Conservation (phyloP, 2,329 filamentous ascomycete genomes). For the Penicillium sp. region DNA sequence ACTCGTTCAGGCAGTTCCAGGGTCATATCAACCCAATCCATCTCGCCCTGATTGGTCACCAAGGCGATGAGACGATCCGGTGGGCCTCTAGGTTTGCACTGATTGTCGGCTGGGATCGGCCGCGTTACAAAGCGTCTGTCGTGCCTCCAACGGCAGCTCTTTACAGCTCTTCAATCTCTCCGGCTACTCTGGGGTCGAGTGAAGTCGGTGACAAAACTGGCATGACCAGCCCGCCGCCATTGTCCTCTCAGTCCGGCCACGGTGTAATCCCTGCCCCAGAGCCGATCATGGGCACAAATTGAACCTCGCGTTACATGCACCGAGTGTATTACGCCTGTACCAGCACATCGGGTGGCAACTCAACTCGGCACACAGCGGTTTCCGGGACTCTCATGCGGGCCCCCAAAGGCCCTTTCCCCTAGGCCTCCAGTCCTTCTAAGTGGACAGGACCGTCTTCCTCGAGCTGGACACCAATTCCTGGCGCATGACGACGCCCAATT, state of each 20-base stretch:
- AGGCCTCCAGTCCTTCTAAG: neutral
- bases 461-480: slow-evolving; percentile 11
- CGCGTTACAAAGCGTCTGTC: slow-evolving; percentile 17
- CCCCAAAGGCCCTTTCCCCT: too few relatives aligned
- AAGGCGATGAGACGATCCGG: slow-evolving; percentile 18
- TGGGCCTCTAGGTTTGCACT: slow-evolving; percentile 16
- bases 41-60: slow-evolving; percentile 10
- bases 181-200: slow-evolving; percentile 17
- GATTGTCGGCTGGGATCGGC: slow-evolving; percentile 14
- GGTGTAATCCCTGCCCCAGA: too few relatives aligned
- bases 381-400: neutral
- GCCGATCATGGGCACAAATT: too few relatives aligned
- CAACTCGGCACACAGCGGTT: slow-evolving; percentile 1
- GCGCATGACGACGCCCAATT: neutral
- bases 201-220: too few relatives aligned
- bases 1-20: slow-evolving; percentile 13
- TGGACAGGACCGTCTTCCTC: slow-evolving; percentile 9
- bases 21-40: neutral
- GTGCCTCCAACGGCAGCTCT: slow-evolving; percentile 3
- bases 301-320: too few relatives aligned
- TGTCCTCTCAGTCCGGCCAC: too few relatives aligned
- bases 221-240: too few relatives aligned
- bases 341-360: slow-evolving; percentile 4
- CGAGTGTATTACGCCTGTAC: slow-evolving; percentile 16
- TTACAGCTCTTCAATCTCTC: neutral